These are phyloP conservation scores for Cordia subcordata DNA, from an alignment of 257 asterid genomes.

Conservation along the genomic window DNA sequence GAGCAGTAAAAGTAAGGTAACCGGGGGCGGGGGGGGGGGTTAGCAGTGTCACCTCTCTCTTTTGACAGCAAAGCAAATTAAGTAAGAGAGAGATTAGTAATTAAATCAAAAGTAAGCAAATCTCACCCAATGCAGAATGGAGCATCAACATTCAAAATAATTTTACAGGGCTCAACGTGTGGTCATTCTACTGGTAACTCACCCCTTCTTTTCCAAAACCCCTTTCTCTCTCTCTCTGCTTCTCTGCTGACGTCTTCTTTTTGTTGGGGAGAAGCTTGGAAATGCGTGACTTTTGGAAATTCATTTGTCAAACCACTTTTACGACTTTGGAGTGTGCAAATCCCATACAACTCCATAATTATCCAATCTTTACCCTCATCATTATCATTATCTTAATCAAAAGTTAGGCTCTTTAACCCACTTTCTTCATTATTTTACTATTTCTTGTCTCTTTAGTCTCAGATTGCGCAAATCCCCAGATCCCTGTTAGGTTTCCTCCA, in stretches of 20 bases:
- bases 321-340: slow-evolving; percentile 29
- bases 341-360: too few species aligned
- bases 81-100: neutral
- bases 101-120: too few species aligned
- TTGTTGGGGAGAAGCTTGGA: slow-evolving; percentile 9
- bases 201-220: neutral
- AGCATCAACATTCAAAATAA: slow-evolving; percentile 13
- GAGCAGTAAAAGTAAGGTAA: slow-evolving; percentile 3
- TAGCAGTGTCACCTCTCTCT: too few species aligned
- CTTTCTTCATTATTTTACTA: slow-evolving; percentile 13
- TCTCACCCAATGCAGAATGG: neutral
- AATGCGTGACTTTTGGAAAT: slow-evolving; percentile 29
- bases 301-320: slow-evolving; percentile 32
- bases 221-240: neutral
- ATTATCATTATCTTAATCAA: slow-evolving; percentile 40
- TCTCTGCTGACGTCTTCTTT: slow-evolving; percentile 14
- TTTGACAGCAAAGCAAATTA: neutral
- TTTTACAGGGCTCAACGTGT: slow-evolving; percentile 18
- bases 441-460: slow-evolving; percentile 3
- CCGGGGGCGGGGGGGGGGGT: neutral
- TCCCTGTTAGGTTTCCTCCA: slow-evolving; percentile 23
- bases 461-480: slow-evolving; percentile 5
- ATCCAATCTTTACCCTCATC: slow-evolving; percentile 35
- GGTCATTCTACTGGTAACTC: neutral
- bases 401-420: slow-evolving; percentile 40